Evolutionary conservation across 2,329 filamentous ascomycete species (phyloP).

Genomic region (Lachnellula cervina): DNA sequence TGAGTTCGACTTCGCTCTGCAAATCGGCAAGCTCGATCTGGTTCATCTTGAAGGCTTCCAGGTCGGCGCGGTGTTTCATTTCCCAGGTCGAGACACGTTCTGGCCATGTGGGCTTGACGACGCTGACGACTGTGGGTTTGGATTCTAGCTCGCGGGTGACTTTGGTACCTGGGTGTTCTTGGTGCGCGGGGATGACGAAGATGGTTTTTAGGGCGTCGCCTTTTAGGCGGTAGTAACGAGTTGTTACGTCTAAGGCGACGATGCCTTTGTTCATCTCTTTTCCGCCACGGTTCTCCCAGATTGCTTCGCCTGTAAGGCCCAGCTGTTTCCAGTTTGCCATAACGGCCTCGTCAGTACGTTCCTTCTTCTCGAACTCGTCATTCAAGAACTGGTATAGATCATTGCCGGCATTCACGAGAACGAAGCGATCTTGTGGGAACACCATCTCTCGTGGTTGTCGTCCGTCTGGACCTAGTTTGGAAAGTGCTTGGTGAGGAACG

Average conservation of each 20-base stretch:
- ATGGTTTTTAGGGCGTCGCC: conserved; percentile 39
- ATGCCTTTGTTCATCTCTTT: conserved; percentile 35
- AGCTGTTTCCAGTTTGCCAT: conserved; percentile 33
- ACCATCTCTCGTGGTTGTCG: conserved; percentile 44
- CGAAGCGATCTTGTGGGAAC: conserved; percentile 50
- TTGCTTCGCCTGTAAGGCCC: conserved; percentile 39
- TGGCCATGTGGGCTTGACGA: conserved; percentile 29
- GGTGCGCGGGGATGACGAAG: conserved; percentile 49
- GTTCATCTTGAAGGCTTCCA: conserved; percentile 14
- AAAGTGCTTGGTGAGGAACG: conserved; percentile 48
- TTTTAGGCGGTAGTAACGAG: conserved; percentile 49
- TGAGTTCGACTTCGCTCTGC: conserved; percentile 1
- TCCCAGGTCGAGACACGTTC: conserved; percentile 26
- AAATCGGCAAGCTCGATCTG: neutral
- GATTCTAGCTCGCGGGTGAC: conserved; percentile 43
- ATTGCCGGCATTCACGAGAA: conserved; percentile 51
- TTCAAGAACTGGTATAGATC: conserved; percentile 46
- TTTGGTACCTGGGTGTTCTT: conserved; percentile 41
- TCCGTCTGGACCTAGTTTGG: conserved; percentile 47
- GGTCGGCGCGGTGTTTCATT: conserved; percentile 17
- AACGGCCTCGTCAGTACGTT: conserved; percentile 35
- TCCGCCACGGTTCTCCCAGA: conserved; percentile 16
- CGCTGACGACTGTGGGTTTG: conserved; percentile 36
- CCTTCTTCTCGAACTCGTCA: conserved; percentile 36
- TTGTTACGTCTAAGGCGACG: conserved; percentile 44